A percentile compares a stretch with the other conserved stretches of the same genome.
Evolutionary conservation across 176 grass and related monocot genomes (phyloP).

Genomic region (Phoenix dactylifera): DNA sequence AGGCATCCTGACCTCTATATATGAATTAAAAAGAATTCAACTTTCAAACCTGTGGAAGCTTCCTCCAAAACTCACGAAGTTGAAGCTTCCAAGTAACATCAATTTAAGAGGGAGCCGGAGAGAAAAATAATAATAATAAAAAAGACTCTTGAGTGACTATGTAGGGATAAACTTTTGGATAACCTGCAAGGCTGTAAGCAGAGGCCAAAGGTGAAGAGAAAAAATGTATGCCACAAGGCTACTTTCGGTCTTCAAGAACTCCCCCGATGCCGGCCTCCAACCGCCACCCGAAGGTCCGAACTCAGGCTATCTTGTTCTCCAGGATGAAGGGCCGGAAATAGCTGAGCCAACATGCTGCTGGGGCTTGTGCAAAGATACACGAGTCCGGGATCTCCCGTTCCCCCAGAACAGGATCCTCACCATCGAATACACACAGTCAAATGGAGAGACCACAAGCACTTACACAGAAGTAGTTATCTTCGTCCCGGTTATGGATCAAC

Average conservation of each 20-base stretch:
- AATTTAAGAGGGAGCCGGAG: too few species aligned
- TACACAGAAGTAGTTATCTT: neutral
- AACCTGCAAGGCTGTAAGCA: too few species aligned
- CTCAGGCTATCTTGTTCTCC: slow-evolving; percentile 29
- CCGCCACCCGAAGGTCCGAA: slow-evolving; percentile 4
- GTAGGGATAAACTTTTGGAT: too few species aligned
- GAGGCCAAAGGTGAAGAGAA: neutral
- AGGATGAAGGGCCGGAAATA: slow-evolving; percentile 3
- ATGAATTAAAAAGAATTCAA: too few species aligned
- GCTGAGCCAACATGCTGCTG: neutral
- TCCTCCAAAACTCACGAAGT: too few species aligned
- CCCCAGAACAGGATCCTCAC: slow-evolving; percentile 28
- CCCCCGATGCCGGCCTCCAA: neutral
- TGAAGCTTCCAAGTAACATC: too few species aligned
- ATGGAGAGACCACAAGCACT: neutral
- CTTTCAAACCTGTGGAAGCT: too few species aligned
- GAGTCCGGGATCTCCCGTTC: slow-evolving; percentile 30
- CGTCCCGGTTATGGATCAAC: neutral
- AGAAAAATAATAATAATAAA: too few species aligned
- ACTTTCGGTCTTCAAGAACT: neutral
- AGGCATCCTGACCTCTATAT: too few species aligned
- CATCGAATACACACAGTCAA: neutral
- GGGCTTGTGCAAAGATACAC: slow-evolving; percentile 1
- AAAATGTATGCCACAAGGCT: slow-evolving; percentile 39
- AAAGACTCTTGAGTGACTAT: too few species aligned